Percentiles rank a stretch among this genome's conserved stretches.
phyloP scores from a whole-genome alignment of 768 basidiomycete genomes.

The Naganishia vaughanmartiniae region DNA sequence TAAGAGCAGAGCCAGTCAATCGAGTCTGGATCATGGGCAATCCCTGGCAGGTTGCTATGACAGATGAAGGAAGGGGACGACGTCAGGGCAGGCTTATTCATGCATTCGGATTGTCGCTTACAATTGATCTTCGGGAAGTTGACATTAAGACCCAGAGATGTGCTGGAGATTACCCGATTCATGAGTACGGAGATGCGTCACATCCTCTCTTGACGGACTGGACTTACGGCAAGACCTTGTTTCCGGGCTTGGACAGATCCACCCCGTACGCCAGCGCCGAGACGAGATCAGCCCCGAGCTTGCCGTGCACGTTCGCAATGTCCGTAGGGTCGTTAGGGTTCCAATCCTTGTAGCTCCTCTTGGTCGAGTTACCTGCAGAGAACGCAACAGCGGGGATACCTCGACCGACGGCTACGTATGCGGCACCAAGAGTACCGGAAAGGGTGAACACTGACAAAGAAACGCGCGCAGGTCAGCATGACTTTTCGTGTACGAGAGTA shows the following conservation, averaged over 20 bases:
- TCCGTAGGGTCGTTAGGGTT: constrained; percentile 9
- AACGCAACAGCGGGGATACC: constrained; percentile 25
- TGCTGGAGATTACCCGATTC: not conserved
- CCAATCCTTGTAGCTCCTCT: constrained; percentile 28
- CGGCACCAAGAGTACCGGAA: constrained; percentile 22
- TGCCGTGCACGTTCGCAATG: constrained; percentile 26
- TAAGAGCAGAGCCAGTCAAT: constrained; percentile 23
- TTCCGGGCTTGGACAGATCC: constrained; percentile 20
- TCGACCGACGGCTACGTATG: constrained; percentile 25
- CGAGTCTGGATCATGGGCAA: constrained; percentile 27
- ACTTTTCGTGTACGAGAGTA: too few species aligned
- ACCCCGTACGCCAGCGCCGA: constrained; percentile 22
- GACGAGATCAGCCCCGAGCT: constrained; percentile 18
- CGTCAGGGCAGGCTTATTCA: not conserved
- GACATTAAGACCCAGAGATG: constrained; percentile 24
- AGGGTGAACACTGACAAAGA: constrained; percentile 24
- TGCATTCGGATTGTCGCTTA: not conserved
- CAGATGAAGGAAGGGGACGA: not conserved
- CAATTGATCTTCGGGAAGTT: constrained; percentile 30
- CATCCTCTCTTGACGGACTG: not conserved
- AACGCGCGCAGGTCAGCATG: too few species aligned
- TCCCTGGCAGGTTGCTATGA: constrained; percentile 19
- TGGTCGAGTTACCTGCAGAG: constrained; percentile 22
- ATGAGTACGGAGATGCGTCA: not conserved
- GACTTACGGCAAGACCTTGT: constrained; percentile 24